Base-by-base conservation (phyloP, 2,329 filamentous ascomycete genomes). In the Diaporthe capsici region DNA sequence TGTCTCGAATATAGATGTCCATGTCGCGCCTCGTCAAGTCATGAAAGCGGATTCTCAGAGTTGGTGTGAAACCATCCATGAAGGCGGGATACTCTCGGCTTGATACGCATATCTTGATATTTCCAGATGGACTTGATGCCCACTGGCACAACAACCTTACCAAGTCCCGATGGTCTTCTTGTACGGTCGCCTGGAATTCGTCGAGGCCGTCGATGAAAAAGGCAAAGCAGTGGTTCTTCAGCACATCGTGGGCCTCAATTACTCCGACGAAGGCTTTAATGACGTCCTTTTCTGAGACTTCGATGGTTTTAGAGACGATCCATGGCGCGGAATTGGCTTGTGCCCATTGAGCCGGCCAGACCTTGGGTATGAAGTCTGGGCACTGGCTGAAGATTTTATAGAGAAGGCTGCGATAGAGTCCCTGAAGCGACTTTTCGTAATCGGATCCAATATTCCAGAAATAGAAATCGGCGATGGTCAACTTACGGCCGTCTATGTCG, bases 381-480 rank as follows among this genome's bases (percentile, higher is more conserved):
- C 68, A 72, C n/a, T 72, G 39, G 1, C 39, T 60, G 68, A 72
- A 49, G 0, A 72, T 60, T 44, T 60, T 55, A 22, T 60, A 12
- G 3, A 72, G 39, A 17, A 72, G 68, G 22, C 68, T 60, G 9
- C 12, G 25, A 28, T 60, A 72, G 1, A 72, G 55, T 2, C 68
- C 68, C 8, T 31, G 53, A 8, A 72, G 51, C 20, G 68, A 71
- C n/a, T 60, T 71, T 58, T 71, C 68, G 17, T 71, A 49, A 15
- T 71, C 68, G 6, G 68, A 71, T 4, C 68, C 68, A 28, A 49
- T 49, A 17, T 71, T 71, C 68, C 68, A 71, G 39, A 71, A 71
- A 12, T 60, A 71, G 25, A 71, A 71, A 20, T 4, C 12, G 25
- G 53, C 68, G 37, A 71, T 60, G 9, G 68, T 71, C 39, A 71